Evolutionary conservation across 148 eudicot genomes (phyloP).

Genomic region (Cornus suecica): DNA sequence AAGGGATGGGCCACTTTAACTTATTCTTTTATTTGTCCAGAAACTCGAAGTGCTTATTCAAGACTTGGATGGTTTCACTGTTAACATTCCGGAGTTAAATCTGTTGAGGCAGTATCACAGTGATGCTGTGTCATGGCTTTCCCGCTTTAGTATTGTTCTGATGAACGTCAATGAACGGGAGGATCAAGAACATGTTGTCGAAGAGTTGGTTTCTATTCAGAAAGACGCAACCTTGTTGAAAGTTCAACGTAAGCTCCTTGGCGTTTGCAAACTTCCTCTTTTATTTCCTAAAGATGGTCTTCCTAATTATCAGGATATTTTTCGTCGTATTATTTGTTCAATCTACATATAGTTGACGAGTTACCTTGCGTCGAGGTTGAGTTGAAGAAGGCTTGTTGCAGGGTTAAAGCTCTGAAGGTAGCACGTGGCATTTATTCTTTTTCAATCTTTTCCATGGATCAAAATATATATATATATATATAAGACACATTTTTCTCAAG

Average conservation of each 20-base stretch:
- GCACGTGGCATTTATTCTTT: conserved; percentile 10
- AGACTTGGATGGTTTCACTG: conserved; percentile 51
- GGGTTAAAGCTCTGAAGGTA: conserved; percentile 85
- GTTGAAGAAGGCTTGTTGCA: conserved; percentile 75
- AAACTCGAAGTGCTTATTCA: conserved; percentile 58
- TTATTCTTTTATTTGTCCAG: conserved; percentile 38
- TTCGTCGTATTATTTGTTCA: conserved; percentile 6
- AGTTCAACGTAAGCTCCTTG: conserved; percentile 54
- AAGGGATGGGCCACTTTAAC: neutral
- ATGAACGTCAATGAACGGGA: conserved; percentile 44
- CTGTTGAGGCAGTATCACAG: conserved; percentile 57
- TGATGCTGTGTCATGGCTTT: conserved; percentile 78
- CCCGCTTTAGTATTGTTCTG: conserved; percentile 51
- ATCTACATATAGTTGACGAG: conserved; percentile 54
- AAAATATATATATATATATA: neutral
- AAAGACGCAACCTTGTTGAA: conserved; percentile 61
- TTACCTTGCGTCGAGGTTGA: conserved; percentile 61
- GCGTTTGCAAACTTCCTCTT: neutral
- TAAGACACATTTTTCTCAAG: too few relatives aligned
- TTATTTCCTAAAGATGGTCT: neutral
- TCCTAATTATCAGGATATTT: neutral
- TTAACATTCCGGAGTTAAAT: conserved; percentile 65
- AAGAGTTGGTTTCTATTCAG: conserved; percentile 62
- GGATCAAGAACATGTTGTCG: conserved; percentile 68
- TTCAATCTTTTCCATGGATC: neutral